phyloP scores from a whole-genome alignment of 345 rosid genomes.

The Hibiscus trionum region DNA sequence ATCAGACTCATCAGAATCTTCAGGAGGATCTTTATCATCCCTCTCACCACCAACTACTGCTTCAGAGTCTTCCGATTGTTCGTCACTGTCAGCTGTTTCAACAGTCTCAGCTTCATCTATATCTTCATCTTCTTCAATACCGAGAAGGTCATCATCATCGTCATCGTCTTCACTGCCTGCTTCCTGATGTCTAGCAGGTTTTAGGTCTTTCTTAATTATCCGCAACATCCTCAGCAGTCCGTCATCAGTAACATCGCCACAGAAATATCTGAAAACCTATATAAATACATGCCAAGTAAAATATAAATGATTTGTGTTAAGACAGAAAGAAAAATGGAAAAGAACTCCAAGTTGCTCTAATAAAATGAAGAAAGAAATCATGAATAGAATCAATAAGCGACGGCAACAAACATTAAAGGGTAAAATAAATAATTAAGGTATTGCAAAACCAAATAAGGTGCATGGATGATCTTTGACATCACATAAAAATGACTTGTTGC shows the following conservation, averaged over 20 bases:
- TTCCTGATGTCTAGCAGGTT: constrained; percentile 73
- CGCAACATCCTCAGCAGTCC: constrained; percentile 79
- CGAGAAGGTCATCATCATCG: constrained; percentile 54
- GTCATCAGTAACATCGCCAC: constrained; percentile 62
- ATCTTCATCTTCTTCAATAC: constrained; percentile 85
- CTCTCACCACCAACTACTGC: constrained; percentile 41
- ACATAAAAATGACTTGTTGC: constrained; percentile 2
- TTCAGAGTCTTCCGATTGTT: constrained; percentile 75
- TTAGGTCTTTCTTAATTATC: constrained; percentile 80
- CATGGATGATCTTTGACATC: background rate
- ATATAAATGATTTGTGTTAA: background rate
- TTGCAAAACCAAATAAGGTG: background rate
- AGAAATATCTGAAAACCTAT: constrained; percentile 88
- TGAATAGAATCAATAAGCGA: background rate
- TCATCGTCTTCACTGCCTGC: constrained; percentile 49
- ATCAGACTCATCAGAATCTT: constrained; percentile 74
- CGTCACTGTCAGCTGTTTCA: constrained; percentile 69
- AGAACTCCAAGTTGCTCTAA: background rate
- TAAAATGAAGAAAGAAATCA: background rate
- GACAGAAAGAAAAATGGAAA: background rate
- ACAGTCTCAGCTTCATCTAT: constrained; percentile 57
- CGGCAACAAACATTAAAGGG: background rate
- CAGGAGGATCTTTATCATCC: constrained; percentile 35
- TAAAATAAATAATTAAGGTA: background rate
- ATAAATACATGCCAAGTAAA: constrained; percentile 2